Base-by-base conservation (phyloP, 305 asterid genomes). In the Fraxinus baroniana region DNA sequence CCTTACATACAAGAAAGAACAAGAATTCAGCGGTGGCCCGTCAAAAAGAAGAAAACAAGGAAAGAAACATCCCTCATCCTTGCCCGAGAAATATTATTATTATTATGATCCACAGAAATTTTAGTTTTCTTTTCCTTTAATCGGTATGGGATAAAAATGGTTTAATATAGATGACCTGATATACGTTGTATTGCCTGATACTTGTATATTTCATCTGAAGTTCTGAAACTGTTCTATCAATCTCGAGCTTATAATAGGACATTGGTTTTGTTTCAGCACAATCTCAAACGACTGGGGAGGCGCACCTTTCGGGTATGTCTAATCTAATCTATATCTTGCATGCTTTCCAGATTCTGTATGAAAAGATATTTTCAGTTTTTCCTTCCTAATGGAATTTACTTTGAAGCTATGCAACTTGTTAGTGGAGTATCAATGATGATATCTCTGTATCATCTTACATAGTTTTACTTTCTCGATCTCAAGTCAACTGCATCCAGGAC, bases 271-370 rank as follows among this genome's bases (percentile, higher is more conserved):
- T 80, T 74, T 90, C 98, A 95, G 98, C 90, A 95, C 98, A 41
- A 85, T 95, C 81, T 92, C 97, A 49, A 82, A 87, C 44, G 92
- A 95, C 33, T 88, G 91, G 89, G 97, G 90, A 74, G 98, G 98
- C 84, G 89, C 98, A 17, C 98, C 98, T 7, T 95, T 95, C 77
- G 98, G 98, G 98, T 95, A 93, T 80, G 92, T 84, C 44, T 74
- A 55, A 22, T 33, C 80, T 57, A 60, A 33, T 71, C 66, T 28
- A 28, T 52, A 73, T 68, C 20, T 55, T 33, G 32, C 17, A 26
- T 4, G 20, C 37, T 68, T 68, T 68, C 74, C 74, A 12, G 33
- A 62, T 62, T 62, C 22, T 68, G 10, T 68, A 13, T 68, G 37
- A 26, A 68, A 0, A 2, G 18, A 68, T 68, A 28, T 24, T 24